Evolutionary conservation across 441 rosid genomes (phyloP).

Genomic region (Croton laevigatus): DNA sequence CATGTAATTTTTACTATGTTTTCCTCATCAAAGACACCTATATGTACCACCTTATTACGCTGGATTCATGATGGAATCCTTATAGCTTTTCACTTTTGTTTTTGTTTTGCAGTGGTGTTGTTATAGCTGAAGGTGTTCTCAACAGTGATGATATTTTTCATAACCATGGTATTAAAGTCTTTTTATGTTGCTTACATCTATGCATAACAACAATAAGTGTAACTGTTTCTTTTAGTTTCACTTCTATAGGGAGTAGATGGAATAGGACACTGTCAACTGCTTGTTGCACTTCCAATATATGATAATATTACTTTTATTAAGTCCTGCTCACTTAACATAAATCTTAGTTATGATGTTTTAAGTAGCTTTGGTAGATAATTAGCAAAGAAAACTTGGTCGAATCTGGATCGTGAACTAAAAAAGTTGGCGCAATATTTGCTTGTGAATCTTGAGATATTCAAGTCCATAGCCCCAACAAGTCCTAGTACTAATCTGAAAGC

Average conservation of each 20-base stretch:
- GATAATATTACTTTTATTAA: background rate
- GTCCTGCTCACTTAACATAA: background rate
- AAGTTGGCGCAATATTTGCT: background rate
- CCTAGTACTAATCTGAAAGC: background rate
- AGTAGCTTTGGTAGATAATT: background rate
- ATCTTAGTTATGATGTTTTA: background rate
- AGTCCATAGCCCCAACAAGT: background rate
- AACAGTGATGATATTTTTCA: constrained; percentile 37
- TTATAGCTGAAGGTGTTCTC: constrained; percentile 83
- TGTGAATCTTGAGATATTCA: background rate
- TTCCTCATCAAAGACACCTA: background rate
- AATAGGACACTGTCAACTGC: background rate
- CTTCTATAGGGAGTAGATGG: background rate
- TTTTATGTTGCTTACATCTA: background rate
- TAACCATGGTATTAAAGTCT: constrained; percentile 45
- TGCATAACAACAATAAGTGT: background rate
- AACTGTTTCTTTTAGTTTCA: background rate
- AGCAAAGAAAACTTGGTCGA: background rate
- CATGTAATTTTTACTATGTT: background rate
- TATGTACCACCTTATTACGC: background rate
- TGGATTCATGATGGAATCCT: constrained; percentile 12
- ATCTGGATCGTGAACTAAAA: background rate
- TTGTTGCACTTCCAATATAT: background rate
- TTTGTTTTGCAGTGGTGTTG: constrained; percentile 77
- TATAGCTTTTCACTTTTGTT: constrained; percentile 26